Evolutionary conservation across 768 basidiomycete species (phyloP).

Genomic region (Phylloporus sp.): DNA sequence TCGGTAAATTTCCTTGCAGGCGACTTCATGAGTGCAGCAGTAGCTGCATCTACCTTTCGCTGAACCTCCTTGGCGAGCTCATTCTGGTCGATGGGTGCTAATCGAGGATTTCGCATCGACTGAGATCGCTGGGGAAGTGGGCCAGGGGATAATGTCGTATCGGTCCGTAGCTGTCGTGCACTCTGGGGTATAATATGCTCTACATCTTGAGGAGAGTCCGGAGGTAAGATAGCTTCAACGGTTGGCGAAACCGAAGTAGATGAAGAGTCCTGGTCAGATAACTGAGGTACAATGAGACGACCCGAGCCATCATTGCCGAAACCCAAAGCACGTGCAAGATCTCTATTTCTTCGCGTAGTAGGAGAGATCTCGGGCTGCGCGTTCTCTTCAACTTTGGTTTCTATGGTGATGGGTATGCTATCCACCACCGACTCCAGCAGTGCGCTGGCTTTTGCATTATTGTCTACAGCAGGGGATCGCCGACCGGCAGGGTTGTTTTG

Average conservation of each 20-base stretch:
- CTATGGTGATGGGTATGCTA: slow-evolving; percentile 44
- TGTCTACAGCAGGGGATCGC: slow-evolving; percentile 40
- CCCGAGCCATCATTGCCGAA: slow-evolving; percentile 52
- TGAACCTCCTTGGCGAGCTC: slow-evolving; percentile 65
- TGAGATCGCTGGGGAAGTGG: slow-evolving; percentile 26
- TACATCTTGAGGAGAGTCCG: slow-evolving; percentile 14
- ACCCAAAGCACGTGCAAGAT: slow-evolving; percentile 67
- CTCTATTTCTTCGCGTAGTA: slow-evolving; percentile 61
- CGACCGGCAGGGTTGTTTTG: slow-evolving; percentile 30
- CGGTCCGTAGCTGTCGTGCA: neutral
- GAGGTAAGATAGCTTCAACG: slow-evolving; percentile 31
- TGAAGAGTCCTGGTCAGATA: slow-evolving; percentile 24
- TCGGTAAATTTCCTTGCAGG: slow-evolving; percentile 41
- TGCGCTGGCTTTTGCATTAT: slow-evolving; percentile 57
- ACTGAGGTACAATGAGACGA: slow-evolving; percentile 19
- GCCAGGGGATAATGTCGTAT: slow-evolving; percentile 14
- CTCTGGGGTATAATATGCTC: slow-evolving; percentile 10
- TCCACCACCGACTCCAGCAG: slow-evolving; percentile 61
- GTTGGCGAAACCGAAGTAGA: slow-evolving; percentile 34
- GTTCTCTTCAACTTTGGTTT: slow-evolving; percentile 24
- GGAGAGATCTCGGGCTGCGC: slow-evolving; percentile 40
- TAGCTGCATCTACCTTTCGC: slow-evolving; percentile 65
- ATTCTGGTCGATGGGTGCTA: slow-evolving; percentile 44
- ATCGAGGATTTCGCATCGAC: slow-evolving; percentile 38
- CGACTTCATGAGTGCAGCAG: slow-evolving; percentile 52